Evolutionary conservation across 176 grass and related monocot species (phyloP), one percentile per base, ranked within the genome.

Genomic region (Oryza australiensis): DNA sequence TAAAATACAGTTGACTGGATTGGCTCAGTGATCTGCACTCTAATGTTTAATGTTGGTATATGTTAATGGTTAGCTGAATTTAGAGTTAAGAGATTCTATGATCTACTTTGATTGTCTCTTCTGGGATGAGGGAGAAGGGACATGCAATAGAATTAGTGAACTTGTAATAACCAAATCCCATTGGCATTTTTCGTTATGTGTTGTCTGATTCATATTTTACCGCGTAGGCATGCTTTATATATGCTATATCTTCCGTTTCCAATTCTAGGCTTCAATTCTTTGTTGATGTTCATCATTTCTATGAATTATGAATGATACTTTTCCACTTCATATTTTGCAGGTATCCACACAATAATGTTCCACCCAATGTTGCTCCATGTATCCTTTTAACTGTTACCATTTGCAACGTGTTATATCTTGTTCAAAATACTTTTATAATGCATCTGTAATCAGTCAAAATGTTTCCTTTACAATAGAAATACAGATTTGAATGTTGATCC

Each of bases 401-500:
- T 75, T 81, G 16, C 73, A 75, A 63, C 28, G 79, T 72, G 29
- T 49, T 82, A 64, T 62, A 0, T 77, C 13, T 67, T 59, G 53
- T 68, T 80, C 28, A 80, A 74, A 49, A 69, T 23, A 74, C 3
- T 14, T 12, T 78, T 75, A 29, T 18, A 5, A 38, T 49, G 62
- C 41, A 27, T 23, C 8, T 6, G 24, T 35, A 18, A n/a, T 38
- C 62, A 78, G 29, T 46, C 32, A 68, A 62, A 13, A 46, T 4
- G 85, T 81, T 92, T 90, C 93, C 90, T 94, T 96, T 64, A 95
- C 82, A 22, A 76, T 76, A 89, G 33, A 72, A 65, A 29, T 84
- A 60, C 85, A 99, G 97, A 92, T 87, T 63, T 99, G 87, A 95
- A 96, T 66, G 85, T 94, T 70, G 93, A 96, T 40, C 82, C 85